These are phyloP conservation scores for Odontarrhena argentea DNA, from an alignment of 345 rosid genomes.

Conservation along the genomic window DNA sequence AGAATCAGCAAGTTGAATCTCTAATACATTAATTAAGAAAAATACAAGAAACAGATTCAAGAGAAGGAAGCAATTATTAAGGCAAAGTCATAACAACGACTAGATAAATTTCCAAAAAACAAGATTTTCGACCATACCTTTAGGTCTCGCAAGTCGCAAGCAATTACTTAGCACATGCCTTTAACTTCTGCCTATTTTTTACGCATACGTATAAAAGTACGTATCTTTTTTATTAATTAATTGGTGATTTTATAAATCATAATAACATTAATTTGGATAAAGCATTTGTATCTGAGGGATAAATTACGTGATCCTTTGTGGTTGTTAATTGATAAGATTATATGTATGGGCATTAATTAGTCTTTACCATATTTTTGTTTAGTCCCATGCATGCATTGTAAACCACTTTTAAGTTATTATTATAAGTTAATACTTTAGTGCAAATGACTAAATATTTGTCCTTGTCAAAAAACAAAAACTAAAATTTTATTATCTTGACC, in stretches of 20 bases:
- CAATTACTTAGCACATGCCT: constrained; percentile 28
- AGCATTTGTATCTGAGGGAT: not conserved
- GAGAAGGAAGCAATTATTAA: constrained; percentile 28
- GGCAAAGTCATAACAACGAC: constrained; percentile 29
- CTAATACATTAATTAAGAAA: constrained; percentile 20
- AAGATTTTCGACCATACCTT: constrained; percentile 33
- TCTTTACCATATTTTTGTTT: constrained; percentile 4
- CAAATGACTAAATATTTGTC: too few species aligned
- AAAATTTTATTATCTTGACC: too few species aligned
- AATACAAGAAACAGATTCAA: constrained; percentile 26
- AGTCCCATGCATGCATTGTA: constrained; percentile 18
- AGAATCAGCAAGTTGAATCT: constrained; percentile 31
- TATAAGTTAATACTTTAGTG: too few species aligned
- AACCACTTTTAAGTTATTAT: not conserved
- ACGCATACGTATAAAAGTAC: not conserved
- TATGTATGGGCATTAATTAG: constrained; percentile 7
- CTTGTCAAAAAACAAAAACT: too few species aligned
- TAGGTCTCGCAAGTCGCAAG: constrained; percentile 30
- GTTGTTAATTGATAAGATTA: not conserved
- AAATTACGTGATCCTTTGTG: constrained; percentile 9
- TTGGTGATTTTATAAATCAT: not conserved
- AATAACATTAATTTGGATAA: not conserved
- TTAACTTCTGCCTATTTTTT: constrained; percentile 3
- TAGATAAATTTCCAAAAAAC: constrained; percentile 25
- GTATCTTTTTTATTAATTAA: not conserved